Conservation (phyloP, 371 early-diverging fungal species). For the Rhizopus microsporus region DNA sequence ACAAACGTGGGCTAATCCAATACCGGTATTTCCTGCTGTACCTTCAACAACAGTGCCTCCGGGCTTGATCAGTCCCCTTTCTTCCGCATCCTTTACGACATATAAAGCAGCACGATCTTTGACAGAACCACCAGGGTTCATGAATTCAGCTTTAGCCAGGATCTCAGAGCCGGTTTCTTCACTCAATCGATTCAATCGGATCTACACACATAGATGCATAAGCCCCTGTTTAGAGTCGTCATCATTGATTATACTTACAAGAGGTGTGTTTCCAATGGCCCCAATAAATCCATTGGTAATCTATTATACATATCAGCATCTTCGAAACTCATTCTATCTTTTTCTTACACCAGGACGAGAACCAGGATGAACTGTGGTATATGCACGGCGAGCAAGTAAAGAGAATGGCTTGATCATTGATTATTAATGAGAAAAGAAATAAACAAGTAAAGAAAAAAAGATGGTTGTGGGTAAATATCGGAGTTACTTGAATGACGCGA, state of each 20-base stretch:
- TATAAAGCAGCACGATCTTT: slow-evolving; percentile 95
- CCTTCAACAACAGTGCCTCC: slow-evolving; percentile 97
- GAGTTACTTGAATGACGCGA: slow-evolving; percentile 14
- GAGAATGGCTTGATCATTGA: slow-evolving; percentile 37
- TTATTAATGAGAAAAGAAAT: slow-evolving; percentile 8
- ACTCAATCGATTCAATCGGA: slow-evolving; percentile 74
- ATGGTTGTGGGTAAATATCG: slow-evolving; percentile 12
- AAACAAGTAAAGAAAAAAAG: not conserved
- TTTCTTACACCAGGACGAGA: slow-evolving; percentile 42
- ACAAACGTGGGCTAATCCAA: slow-evolving; percentile 95
- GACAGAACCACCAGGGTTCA: slow-evolving; percentile 98
- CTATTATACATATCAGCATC: slow-evolving; percentile 21
- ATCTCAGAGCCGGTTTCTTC: slow-evolving; percentile 88
- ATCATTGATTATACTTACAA: slow-evolving; percentile 56
- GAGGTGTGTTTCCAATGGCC: slow-evolving; percentile 94
- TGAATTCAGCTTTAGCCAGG: slow-evolving; percentile 94
- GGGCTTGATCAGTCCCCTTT: slow-evolving; percentile 77
- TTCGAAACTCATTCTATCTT: not conserved
- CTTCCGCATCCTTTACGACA: slow-evolving; percentile 93
- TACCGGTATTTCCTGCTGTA: slow-evolving; percentile 97
- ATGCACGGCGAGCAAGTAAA: slow-evolving; percentile 40
- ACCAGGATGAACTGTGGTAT: slow-evolving; percentile 48
- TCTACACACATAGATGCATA: slow-evolving; percentile 36
- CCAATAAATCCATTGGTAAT: slow-evolving; percentile 80
- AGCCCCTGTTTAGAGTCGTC: not conserved